These are phyloP conservation scores for Phaffomyces opuntiae DNA, from an alignment of 805 yeast species.

Conservation along the genomic window DNA sequence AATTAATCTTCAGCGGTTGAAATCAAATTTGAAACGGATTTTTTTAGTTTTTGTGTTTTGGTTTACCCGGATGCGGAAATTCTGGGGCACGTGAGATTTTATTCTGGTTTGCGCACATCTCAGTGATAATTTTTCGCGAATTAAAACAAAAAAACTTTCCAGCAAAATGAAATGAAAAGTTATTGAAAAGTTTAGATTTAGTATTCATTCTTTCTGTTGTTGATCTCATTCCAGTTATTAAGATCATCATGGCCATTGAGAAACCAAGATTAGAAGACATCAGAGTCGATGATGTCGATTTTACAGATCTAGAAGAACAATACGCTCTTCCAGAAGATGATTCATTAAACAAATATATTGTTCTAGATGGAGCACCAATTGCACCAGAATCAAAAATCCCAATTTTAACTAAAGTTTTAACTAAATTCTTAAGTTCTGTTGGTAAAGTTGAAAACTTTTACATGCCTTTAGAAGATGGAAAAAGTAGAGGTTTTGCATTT, in stretches of 20 bases:
- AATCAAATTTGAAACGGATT: too few species aligned
- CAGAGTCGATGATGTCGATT: conserved; percentile 63
- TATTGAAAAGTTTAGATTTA: too few species aligned
- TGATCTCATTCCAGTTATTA: not conserved
- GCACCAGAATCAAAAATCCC: conserved; percentile 88
- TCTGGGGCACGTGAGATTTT: not conserved
- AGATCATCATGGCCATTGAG: conserved; percentile 16
- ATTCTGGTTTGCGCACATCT: not conserved
- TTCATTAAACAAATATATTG: conserved; percentile 69
- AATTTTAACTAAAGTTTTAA: conserved; percentile 75
- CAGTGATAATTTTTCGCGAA: not conserved
- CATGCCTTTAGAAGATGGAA: conserved; percentile 76
- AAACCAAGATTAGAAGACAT: conserved; percentile 38
- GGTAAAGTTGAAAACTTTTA: conserved; percentile 74
- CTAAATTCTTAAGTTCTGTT: conserved; percentile 67
- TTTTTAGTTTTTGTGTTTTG: not conserved
- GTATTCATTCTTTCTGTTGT: not conserved
- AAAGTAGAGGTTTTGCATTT: conserved; percentile 80
- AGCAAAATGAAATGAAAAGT: not conserved
- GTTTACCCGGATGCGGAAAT: not conserved
- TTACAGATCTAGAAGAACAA: conserved; percentile 77
- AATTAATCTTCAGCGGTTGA: not conserved
- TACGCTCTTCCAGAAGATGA: conserved; percentile 55
- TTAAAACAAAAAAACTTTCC: conserved; percentile 3
- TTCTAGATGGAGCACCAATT: conserved; percentile 92